Evolutionary conservation across 1,139 yeast species (phyloP).

Genomic region (Scheffersomyces quercinus): DNA sequence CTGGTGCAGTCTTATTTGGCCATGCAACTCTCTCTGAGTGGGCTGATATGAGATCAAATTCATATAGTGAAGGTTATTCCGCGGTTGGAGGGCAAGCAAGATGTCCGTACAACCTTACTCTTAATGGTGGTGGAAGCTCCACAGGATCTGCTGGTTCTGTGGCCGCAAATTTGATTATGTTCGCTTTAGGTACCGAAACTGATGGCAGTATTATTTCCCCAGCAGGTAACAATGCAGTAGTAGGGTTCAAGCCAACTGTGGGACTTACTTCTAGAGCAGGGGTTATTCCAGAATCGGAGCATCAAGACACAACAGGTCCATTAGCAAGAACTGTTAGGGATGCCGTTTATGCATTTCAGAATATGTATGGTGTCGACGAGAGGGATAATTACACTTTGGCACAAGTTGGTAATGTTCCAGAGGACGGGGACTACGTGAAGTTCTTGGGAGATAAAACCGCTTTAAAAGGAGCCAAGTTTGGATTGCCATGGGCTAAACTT

Average conservation of each 20-base stretch:
- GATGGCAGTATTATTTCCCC: slow-evolving; percentile 23
- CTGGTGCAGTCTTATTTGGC: slow-evolving; percentile 24
- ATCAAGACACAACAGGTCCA: slow-evolving; percentile 22
- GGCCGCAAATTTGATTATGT: slow-evolving; percentile 20
- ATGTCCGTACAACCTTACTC: slow-evolving; percentile 18
- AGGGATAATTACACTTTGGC: slow-evolving; percentile 17
- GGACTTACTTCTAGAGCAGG: slow-evolving; percentile 22
- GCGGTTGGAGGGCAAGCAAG: slow-evolving; percentile 24
- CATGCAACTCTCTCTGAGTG: slow-evolving; percentile 22
- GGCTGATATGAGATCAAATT: slow-evolving; percentile 23
- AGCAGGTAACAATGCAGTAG: slow-evolving; percentile 18
- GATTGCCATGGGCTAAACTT: slow-evolving; percentile 22
- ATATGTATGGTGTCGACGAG: slow-evolving; percentile 22
- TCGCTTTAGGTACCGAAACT: slow-evolving; percentile 21
- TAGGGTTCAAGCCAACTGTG: slow-evolving; percentile 22
- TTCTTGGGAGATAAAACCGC: slow-evolving; percentile 16
- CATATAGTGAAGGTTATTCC: slow-evolving; percentile 23
- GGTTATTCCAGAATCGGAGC: slow-evolving; percentile 23
- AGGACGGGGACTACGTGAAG: slow-evolving; percentile 21
- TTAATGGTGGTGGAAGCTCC: slow-evolving; percentile 21
- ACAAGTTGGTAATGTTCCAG: slow-evolving; percentile 20
- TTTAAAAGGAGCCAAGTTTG: slow-evolving; percentile 22
- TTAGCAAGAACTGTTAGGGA: slow-evolving; percentile 22
- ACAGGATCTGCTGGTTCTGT: slow-evolving; percentile 21
- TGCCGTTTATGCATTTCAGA: slow-evolving; percentile 21